phyloP scores from a whole-genome alignment of 2,329 filamentous ascomycete genomes.

The Monosporascus sp. region DNA sequence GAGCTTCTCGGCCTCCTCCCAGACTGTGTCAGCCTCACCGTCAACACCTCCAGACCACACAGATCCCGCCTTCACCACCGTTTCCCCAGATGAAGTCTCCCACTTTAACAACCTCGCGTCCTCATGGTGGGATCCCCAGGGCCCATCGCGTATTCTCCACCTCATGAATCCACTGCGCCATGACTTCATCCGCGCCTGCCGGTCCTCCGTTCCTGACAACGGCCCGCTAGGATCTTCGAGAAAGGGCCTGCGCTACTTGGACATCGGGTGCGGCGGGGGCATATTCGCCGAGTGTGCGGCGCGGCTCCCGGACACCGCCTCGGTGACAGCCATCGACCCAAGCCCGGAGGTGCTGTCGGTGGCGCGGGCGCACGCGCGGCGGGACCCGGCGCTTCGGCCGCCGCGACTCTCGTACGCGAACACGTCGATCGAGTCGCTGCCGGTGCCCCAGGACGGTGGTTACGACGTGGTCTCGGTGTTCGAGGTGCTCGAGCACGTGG shows the following conservation, averaged over 20 bases:
- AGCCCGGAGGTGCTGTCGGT: conserved; percentile 68
- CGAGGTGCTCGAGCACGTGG: conserved; percentile 93
- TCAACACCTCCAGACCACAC: conserved; percentile 14
- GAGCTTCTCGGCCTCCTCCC: conserved; percentile 9
- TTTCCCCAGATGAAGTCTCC: conserved; percentile 83
- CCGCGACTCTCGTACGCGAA: conserved; percentile 68
- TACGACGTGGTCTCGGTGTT: conserved; percentile 86
- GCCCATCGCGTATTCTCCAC: conserved; percentile 85
- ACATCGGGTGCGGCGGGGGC: conserved; percentile 91
- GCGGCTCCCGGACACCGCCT: conserved; percentile 55
- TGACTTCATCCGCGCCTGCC: conserved; percentile 78
- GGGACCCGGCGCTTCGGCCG: conserved; percentile 61
- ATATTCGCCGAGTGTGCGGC: conserved; percentile 91
- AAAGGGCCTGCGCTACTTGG: conserved; percentile 64
- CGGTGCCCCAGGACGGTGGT: conserved; percentile 30
- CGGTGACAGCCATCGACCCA: conserved; percentile 74
- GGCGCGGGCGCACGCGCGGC: conserved; percentile 68
- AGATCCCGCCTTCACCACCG: conserved; percentile 53
- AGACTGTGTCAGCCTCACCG: conserved; percentile 5
- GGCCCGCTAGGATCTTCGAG: conserved; percentile 23
- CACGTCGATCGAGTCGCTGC: conserved; percentile 68
- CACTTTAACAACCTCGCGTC: conserved; percentile 93
- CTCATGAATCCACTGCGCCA: conserved; percentile 97
- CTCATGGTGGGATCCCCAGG: conserved; percentile 96
- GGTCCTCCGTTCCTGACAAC: conserved; percentile 46